Evolutionary conservation across 2,329 filamentous ascomycete species (phyloP).

Genomic region (Saccharata proteae): DNA sequence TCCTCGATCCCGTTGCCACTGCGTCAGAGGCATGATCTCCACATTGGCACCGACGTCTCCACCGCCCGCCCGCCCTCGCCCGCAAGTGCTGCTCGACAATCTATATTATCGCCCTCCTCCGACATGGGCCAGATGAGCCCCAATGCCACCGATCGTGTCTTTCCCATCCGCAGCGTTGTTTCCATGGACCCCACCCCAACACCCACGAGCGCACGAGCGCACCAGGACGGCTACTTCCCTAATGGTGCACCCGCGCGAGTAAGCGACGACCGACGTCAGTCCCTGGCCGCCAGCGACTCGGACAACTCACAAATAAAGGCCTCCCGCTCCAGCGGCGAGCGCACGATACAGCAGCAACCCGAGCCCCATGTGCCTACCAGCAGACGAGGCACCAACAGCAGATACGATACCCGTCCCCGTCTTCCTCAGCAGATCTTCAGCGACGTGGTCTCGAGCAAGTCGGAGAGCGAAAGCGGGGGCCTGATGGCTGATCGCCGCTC

Average conservation of each 20-base stretch:
- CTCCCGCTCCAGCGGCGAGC: no score
- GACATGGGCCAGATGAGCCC: slow-evolving; percentile 26
- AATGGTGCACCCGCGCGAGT: slow-evolving; percentile 12
- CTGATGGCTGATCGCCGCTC: slow-evolving; percentile 13
- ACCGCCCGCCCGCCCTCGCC: slow-evolving; percentile 3
- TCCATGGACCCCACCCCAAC: slow-evolving; percentile 50
- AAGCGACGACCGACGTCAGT: slow-evolving; percentile 18
- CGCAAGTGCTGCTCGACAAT: slow-evolving; percentile 10
- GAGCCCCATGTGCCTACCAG: no score
- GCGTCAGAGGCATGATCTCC: no score
- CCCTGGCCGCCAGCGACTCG: slow-evolving; percentile 19
- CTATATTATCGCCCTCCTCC: slow-evolving; percentile 12
- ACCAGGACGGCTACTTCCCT: slow-evolving; percentile 29
- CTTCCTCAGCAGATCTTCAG: slow-evolving; percentile 23
- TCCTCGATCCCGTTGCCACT: no score
- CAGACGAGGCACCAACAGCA: no score
- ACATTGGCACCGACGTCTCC: slow-evolving; percentile 7
- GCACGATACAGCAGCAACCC: no score
- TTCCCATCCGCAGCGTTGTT: slow-evolving; percentile 70
- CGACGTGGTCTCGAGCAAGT: slow-evolving; percentile 20
- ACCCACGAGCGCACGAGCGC: slow-evolving; percentile 15
- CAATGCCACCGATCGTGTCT: slow-evolving; percentile 49
- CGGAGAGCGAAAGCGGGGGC: slow-evolving; percentile 13
- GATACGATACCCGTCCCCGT: no score
- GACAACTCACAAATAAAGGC: slow-evolving; percentile 16